phyloP scores from a whole-genome alignment of 2,329 filamentous ascomycete species.

The Aspergillus vadensis region DNA sequence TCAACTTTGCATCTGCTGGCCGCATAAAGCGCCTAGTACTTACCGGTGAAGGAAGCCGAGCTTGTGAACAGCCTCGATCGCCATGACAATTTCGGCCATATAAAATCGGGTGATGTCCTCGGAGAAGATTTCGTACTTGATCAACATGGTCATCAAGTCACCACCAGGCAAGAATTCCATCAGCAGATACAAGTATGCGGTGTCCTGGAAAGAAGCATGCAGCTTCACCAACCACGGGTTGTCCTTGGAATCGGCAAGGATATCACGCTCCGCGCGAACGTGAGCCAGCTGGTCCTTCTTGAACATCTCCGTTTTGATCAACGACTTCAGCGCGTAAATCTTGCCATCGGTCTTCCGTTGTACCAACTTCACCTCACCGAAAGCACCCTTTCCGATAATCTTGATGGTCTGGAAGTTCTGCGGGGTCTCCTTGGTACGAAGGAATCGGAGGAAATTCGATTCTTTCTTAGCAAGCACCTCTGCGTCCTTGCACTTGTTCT shows the following conservation, averaged over 20 bases:
- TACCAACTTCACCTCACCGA: slow-evolving; percentile 96
- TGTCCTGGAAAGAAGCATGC: slow-evolving; percentile 96
- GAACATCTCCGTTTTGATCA: slow-evolving; percentile 99
- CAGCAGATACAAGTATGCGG: slow-evolving; percentile 94
- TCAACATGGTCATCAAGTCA: slow-evolving; percentile 99
- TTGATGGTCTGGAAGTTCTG: slow-evolving; percentile 96
- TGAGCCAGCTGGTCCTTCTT: slow-evolving; percentile 98
- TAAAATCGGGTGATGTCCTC: slow-evolving; percentile 99
- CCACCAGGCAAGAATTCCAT: slow-evolving; percentile 99
- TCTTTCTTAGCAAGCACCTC: slow-evolving; percentile 84
- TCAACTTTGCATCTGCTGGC: neutral
- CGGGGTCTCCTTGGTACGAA: slow-evolving; percentile 88
- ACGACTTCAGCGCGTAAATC: slow-evolving; percentile 96
- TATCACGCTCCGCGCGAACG: slow-evolving; percentile 95
- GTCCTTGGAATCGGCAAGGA: slow-evolving; percentile 91
- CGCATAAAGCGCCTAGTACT: slow-evolving; percentile 32
- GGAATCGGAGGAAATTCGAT: slow-evolving; percentile 88
- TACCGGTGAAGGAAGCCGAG: slow-evolving; percentile 98
- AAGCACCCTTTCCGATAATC: slow-evolving; percentile 98
- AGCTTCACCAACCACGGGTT: slow-evolving; percentile 99
- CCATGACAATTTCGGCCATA: slow-evolving; percentile 95
- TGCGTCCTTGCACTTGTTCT: slow-evolving; percentile 81
- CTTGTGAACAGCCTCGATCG: slow-evolving; percentile 98
- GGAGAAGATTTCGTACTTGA: slow-evolving; percentile 99
- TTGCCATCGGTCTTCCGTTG: slow-evolving; percentile 95